Conservation (phyloP, 2,329 filamentous ascomycete genomes). For the Scedosporium minutisporum region DNA sequence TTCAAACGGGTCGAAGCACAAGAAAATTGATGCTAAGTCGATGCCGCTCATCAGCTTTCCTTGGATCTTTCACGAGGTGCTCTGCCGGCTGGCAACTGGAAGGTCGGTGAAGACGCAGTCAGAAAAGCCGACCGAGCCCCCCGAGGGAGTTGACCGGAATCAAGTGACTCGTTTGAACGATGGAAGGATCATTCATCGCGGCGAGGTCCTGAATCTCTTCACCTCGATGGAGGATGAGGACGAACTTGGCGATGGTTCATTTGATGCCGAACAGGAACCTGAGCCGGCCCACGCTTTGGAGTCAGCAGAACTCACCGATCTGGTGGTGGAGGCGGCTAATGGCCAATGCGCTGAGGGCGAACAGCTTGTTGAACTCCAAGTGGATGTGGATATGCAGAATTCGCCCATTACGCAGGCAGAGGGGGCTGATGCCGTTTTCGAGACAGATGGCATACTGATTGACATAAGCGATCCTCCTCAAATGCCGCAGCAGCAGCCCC, state of each 20-base stretch:
- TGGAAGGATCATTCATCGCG: constrained; percentile 12
- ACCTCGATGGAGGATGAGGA: constrained; percentile 51
- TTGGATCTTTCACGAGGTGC: constrained; percentile 72
- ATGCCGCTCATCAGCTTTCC: constrained; percentile 89
- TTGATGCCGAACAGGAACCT: too few species aligned
- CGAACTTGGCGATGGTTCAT: constrained; percentile 6
- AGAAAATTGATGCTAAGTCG: constrained; percentile 23
- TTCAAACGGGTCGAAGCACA: constrained; percentile 14
- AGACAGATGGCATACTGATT: too few species aligned
- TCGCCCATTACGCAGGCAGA: too few species aligned
- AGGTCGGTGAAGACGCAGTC: constrained; percentile 5
- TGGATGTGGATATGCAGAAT: too few species aligned
- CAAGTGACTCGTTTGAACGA: constrained; percentile 6
- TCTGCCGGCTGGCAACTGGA: constrained; percentile 56
- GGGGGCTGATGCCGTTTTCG: too few species aligned
- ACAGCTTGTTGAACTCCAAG: too few species aligned
- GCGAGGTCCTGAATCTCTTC: constrained; percentile 27
- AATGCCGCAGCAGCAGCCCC: too few species aligned
- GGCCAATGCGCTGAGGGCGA: too few species aligned
- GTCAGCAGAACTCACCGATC: too few species aligned
- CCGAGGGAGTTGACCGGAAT: neutral
- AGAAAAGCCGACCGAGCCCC: neutral
- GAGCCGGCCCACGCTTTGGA: too few species aligned
- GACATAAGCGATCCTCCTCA: too few species aligned
- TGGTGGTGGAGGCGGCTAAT: too few species aligned